Base-by-base conservation (phyloP, 2,329 filamentous ascomycete genomes). In the Cordyceps cateniannulata region DNA sequence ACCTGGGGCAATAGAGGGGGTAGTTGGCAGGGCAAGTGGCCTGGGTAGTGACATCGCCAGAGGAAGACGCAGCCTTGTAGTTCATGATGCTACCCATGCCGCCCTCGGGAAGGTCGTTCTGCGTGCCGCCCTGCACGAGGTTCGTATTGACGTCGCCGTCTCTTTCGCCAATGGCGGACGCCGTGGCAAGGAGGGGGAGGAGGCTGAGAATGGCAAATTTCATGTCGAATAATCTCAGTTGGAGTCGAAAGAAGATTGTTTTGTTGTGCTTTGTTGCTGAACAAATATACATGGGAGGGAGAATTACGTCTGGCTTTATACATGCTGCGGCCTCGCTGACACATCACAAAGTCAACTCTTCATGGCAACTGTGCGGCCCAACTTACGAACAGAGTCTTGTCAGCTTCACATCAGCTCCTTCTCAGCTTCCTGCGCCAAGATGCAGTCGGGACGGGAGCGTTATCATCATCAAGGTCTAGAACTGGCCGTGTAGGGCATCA, bases 351-450 rank as follows among this genome's bases (percentile, higher is more conserved):
- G n/a, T n/a, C n/a, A n/a, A n/a, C n/a, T n/a, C n/a, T n/a, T n/a
- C n/a, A n/a, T n/a, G n/a, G n/a, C n/a, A n/a, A n/a, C n/a, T n/a
- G n/a, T n/a, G n/a, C n/a, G n/a, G n/a, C n/a, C n/a, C n/a, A n/a
- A n/a, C n/a, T 35, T 35, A 35, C 29, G 12, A 35, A 35, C 29
- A 35, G 12, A 35, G 14, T 59, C 32, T 35, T 2, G 10, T 35
- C 32, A 12, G 32, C 32, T 12, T 35, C 14, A 14, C 2, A 35
- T 59, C 48, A 59, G 47, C 48, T 59, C 27, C 35, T 16, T 44
- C 35, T 58, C 45, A 44, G 55, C 55, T 58, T 32, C 24, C 32
- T 58, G 55, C 24, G 55, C 55, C 45, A 59, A 45, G 48, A 59
- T 52, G 56, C 35, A 45, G 48, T 32, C 2, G 47, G 25, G 18